Evolutionary conservation across 768 basidiomycete genomes (phyloP).

Genomic region (Piloderma croceum): DNA sequence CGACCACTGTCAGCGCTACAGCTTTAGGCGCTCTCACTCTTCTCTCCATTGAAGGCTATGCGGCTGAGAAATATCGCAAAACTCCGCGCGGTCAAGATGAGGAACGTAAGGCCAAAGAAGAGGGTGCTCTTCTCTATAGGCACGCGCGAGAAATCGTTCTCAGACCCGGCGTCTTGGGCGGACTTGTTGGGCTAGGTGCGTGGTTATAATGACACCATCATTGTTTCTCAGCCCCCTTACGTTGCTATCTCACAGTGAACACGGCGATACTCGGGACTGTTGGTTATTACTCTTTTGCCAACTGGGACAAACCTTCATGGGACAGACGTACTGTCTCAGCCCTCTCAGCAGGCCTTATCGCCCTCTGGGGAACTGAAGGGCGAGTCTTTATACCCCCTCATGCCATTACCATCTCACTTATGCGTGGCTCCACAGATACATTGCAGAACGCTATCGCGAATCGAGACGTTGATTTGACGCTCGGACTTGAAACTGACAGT

Average conservation of each 20-base stretch:
- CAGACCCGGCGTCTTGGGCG: conserved; percentile 61
- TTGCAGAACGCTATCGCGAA: conserved; percentile 36
- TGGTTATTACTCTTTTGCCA: conserved; percentile 56
- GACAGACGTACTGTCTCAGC: conserved; percentile 56
- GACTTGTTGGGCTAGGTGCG: conserved; percentile 57
- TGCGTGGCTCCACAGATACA: conserved; percentile 23
- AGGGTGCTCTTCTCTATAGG: conserved; percentile 51
- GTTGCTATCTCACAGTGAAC: conserved; percentile 42
- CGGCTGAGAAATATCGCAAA: conserved; percentile 52
- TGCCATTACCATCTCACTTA: neutral
- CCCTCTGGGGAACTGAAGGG: conserved; percentile 66
- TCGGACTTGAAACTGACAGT: too few relatives aligned
- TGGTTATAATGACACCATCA: too few relatives aligned
- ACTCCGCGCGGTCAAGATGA: conserved; percentile 56
- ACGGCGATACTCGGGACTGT: conserved; percentile 55
- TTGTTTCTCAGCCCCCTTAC: too few relatives aligned
- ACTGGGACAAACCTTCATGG: conserved; percentile 65
- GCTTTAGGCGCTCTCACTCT: conserved; percentile 52
- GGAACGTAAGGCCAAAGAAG: conserved; percentile 49
- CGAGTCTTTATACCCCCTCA: conserved; percentile 26
- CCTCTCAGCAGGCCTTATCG: conserved; percentile 51
- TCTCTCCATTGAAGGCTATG: conserved; percentile 57
- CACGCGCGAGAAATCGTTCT: conserved; percentile 51
- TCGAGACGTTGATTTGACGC: too few relatives aligned
- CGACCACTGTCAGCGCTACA: conserved; percentile 46